These are phyloP conservation scores for Rubia balearica DNA, from an alignment of 305 asterid species.

Conservation along the genomic window DNA sequence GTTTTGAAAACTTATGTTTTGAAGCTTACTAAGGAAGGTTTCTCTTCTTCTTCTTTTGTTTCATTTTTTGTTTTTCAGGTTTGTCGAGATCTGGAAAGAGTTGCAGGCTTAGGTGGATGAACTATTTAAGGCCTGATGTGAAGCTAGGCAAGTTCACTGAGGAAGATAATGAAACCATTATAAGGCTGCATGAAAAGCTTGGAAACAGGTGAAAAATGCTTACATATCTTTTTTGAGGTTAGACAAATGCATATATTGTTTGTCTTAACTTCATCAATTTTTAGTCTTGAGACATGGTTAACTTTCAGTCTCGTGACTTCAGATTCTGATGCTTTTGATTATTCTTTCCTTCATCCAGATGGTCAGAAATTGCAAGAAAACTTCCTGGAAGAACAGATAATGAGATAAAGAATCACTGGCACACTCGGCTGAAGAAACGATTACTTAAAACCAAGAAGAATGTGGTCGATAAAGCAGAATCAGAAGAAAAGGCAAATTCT, in stretches of 20 bases:
- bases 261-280: no score
- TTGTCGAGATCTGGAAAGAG: constrained; percentile 16
- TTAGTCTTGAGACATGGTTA: no score
- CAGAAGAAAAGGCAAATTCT: neutral
- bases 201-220: constrained; percentile 11
- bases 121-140: constrained; percentile 16
- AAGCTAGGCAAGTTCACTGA: constrained; percentile 16
- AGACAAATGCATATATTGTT: no score
- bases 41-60: neutral
- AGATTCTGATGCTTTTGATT: neutral
- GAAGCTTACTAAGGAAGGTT: neutral
- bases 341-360: neutral
- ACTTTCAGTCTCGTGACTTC: no score
- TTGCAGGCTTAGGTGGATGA: constrained; percentile 17
- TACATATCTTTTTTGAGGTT: neutral
- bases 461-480: neutral
- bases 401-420: constrained; percentile 13
- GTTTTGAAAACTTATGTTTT: no score
- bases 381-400: constrained; percentile 18
- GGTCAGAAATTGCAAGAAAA: constrained; percentile 16
- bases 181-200: constrained; percentile 9
- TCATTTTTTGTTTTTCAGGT: neutral
- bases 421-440: constrained; percentile 9
- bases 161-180: constrained; percentile 14
- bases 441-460: neutral